Evolutionary conservation across 371 early-diverging fungal species (phyloP).

Genomic region (Mucor saturninus): DNA sequence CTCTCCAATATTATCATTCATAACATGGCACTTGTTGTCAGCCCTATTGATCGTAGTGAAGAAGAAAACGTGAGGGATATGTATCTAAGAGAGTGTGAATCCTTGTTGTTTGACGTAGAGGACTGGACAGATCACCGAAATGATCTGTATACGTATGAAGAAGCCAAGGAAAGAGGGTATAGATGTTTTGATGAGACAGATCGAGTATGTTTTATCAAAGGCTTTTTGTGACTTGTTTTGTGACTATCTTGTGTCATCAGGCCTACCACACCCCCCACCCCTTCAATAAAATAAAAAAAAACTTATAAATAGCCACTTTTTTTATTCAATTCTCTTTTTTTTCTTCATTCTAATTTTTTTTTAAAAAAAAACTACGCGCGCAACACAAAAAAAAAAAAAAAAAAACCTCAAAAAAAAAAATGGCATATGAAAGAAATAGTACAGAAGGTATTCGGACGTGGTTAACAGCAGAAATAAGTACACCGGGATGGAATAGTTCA

Average conservation of each 20-base stretch:
- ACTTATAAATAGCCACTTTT: slow-evolving; percentile 6
- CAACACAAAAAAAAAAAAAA: slow-evolving; percentile 2
- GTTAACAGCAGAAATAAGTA: slow-evolving; percentile 30
- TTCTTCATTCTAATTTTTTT: slow-evolving; percentile 16
- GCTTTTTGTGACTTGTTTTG: slow-evolving; percentile 31
- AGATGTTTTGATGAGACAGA: slow-evolving; percentile 38
- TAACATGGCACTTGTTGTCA: slow-evolving; percentile 27
- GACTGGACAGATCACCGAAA: slow-evolving; percentile 9
- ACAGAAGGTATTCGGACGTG: slow-evolving; percentile 34
- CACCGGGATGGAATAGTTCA: slow-evolving; percentile 38
- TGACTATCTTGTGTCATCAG: not conserved
- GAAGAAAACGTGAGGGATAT: not conserved
- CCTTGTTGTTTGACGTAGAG: slow-evolving; percentile 6
- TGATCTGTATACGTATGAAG: slow-evolving; percentile 26
- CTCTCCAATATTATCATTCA: slow-evolving; percentile 46
- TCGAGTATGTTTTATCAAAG: slow-evolving; percentile 45
- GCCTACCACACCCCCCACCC: not conserved
- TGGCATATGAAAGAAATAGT: slow-evolving; percentile 35
- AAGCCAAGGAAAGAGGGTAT: slow-evolving; percentile 35
- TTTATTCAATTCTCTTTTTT: slow-evolving; percentile 14
- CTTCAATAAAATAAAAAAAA: slow-evolving; percentile 13
- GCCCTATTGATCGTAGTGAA: not conserved
- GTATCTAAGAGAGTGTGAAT: slow-evolving; percentile 21
- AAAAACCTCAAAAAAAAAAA: slow-evolving; percentile 8
- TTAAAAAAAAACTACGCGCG: no score